Conservation (phyloP, 1,284 basidiomycete genomes). For the Sanguinoderma infundibulare region DNA sequence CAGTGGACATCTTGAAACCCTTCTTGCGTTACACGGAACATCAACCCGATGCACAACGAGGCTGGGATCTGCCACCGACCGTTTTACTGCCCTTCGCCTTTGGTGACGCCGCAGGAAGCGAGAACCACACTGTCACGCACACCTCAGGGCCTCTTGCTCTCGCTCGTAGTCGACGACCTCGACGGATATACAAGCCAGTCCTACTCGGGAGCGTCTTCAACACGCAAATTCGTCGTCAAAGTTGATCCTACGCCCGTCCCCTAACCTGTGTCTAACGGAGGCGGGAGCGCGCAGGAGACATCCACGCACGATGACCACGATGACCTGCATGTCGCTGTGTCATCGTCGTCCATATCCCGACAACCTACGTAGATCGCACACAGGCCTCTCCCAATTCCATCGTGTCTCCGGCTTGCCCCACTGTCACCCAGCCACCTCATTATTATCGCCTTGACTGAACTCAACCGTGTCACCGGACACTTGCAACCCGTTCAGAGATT, state of each 20-base stretch:
- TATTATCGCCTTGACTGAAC: too few relatives aligned
- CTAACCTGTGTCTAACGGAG: background rate
- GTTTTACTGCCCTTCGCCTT: constrained; percentile 60
- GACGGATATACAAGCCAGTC: constrained; percentile 78
- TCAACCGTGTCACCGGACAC: too few relatives aligned
- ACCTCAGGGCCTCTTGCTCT: background rate
- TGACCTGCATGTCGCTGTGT: background rate
- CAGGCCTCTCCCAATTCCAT: too few relatives aligned
- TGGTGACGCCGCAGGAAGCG: constrained; percentile 3
- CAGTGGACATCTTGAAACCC: constrained; percentile 81
- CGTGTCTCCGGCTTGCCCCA: too few relatives aligned
- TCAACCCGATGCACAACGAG: constrained; percentile 93
- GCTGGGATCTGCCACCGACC: constrained; percentile 90
- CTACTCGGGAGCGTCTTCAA: constrained; percentile 93
- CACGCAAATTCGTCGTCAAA: constrained; percentile 69
- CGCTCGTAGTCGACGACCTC: constrained; percentile 15
- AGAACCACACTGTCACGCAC: constrained; percentile 7
- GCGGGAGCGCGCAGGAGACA: too few relatives aligned
- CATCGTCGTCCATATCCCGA: background rate
- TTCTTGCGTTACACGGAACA: constrained; percentile 96
- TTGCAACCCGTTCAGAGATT: too few relatives aligned
- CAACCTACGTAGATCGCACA: background rate
- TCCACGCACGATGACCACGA: background rate
- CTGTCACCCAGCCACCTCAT: too few relatives aligned
- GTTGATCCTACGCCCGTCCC: constrained; percentile 19